These are phyloP conservation scores for Kuraishia piskuri DNA, from an alignment of 805 yeast species.

Conservation along the genomic window DNA sequence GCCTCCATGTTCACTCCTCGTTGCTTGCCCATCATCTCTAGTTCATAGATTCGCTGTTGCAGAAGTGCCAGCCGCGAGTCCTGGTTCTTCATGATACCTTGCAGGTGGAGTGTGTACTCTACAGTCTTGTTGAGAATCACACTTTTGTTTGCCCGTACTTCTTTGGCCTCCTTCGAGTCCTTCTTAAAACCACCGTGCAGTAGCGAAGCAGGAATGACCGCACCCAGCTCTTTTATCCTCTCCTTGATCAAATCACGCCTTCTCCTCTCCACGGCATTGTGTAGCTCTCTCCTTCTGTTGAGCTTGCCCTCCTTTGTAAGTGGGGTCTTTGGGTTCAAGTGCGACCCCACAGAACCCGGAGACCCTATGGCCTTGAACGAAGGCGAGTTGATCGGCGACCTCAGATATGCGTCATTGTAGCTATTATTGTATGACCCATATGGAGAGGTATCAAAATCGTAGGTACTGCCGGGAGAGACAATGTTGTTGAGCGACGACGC, in stretches of 20 bases:
- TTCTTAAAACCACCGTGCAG: slow-evolving; percentile 29
- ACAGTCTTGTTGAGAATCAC: slow-evolving; percentile 71
- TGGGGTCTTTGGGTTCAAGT: slow-evolving; percentile 24
- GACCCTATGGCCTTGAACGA: slow-evolving; percentile 22
- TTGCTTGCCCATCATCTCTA: slow-evolving; percentile 1
- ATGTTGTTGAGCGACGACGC: slow-evolving; percentile 22
- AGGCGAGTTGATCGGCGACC: slow-evolving; percentile 27
- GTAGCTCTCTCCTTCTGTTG: slow-evolving; percentile 77
- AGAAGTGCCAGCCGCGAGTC: slow-evolving; percentile 36
- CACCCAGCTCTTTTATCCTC: slow-evolving; percentile 75
- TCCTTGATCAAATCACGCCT: slow-evolving; percentile 88
- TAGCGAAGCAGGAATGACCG: slow-evolving; percentile 70
- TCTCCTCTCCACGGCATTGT: slow-evolving; percentile 89
- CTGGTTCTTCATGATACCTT: slow-evolving; percentile 51
- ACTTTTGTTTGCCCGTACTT: slow-evolving; percentile 76
- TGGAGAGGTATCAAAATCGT: slow-evolving; percentile 24
- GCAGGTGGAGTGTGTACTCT: slow-evolving; percentile 64
- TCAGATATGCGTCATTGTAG: slow-evolving; percentile 19
- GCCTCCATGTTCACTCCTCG: slow-evolving; percentile 7
- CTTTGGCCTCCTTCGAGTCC: slow-evolving; percentile 33
- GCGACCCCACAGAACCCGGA: slow-evolving; percentile 24
- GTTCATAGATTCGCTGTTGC: slow-evolving; percentile 24
- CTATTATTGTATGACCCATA: slow-evolving; percentile 24
- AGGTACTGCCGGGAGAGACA: slow-evolving; percentile 21
- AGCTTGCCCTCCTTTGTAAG: slow-evolving; percentile 60